Evolutionary conservation across 164 flowering plant species (phyloP).

Genomic region (Paratinospora sagittata): DNA sequence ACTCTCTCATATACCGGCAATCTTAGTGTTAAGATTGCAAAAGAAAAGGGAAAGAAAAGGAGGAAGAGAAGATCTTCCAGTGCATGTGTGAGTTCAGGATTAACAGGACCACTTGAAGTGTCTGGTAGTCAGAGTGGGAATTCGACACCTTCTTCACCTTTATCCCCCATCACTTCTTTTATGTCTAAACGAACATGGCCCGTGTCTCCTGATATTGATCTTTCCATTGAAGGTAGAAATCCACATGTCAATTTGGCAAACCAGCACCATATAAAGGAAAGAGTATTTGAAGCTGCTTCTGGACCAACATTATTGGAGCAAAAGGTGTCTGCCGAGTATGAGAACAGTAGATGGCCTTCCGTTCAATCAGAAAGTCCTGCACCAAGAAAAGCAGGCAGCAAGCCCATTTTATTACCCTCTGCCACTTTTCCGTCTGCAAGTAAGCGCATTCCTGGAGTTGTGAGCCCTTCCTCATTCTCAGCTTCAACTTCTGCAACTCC

Average conservation of each 20-base stretch:
- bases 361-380: conserved; percentile 25
- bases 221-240: conserved; percentile 23
- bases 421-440: conserved; percentile 53
- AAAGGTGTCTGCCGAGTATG: conserved; percentile 16
- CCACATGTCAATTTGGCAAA: conserved; percentile 22
- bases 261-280: conserved; percentile 18
- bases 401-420: conserved; percentile 46
- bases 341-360: conserved; percentile 12
- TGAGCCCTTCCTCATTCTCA: conserved; percentile 20
- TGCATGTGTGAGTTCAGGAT: conserved; percentile 15
- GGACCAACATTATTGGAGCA: conserved; percentile 14
- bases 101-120: conserved; percentile 45
- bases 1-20: conserved; percentile 27
- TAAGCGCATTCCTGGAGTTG: conserved; percentile 19
- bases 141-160: conserved; percentile 86
- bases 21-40: conserved; percentile 48
- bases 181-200: conserved; percentile 26
- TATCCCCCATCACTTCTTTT: conserved; percentile 54
- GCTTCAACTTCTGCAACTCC: conserved; percentile 50
- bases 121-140: conserved; percentile 93
- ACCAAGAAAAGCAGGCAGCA: conserved; percentile 22
- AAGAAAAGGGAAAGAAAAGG: conserved; percentile 45
- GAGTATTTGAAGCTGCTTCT: conserved; percentile 11
- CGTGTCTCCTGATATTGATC: conserved; percentile 32
- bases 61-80: conserved; percentile 46